Conservation (phyloP, 2,329 filamentous ascomycete genomes). For the Malbranchea cinnamomea region DNA sequence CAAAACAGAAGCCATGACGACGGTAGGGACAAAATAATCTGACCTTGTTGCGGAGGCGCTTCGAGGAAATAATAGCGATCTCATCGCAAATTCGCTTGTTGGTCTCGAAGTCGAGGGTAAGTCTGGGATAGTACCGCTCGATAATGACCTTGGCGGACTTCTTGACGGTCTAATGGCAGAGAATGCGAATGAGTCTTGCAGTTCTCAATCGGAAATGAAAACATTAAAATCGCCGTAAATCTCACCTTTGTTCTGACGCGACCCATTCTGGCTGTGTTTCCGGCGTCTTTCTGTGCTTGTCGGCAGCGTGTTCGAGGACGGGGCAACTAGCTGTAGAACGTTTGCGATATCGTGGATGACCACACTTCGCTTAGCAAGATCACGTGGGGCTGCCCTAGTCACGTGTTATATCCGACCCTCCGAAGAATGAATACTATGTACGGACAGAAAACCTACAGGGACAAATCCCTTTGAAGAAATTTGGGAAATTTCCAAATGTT, state of each 20-base stretch:
- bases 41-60: slow-evolving; percentile 99
- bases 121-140: slow-evolving; percentile 92
- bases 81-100: slow-evolving; percentile 99
- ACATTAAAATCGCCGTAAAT: slow-evolving; percentile 4
- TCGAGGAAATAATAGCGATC: slow-evolving; percentile 97
- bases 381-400: no score
- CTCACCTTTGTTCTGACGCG: slow-evolving; percentile 14
- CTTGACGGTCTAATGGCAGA: slow-evolving; percentile 61
- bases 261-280: slow-evolving; percentile 14
- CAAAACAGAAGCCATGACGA: not conserved
- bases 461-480: no score
- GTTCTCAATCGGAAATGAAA: slow-evolving; percentile 1
- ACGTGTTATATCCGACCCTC: no score
- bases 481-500: no score
- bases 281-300: no score
- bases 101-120: slow-evolving; percentile 99
- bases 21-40: slow-evolving; percentile 8
- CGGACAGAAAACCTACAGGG: no score
- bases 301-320: no score
- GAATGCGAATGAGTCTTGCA: slow-evolving; percentile 6
- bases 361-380: no score
- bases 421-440: no score
- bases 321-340: no score
- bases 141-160: slow-evolving; percentile 99
- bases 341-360: no score